Conservation (phyloP, 2,329 filamentous ascomycete species). For the Aureobasidium namibiae region DNA sequence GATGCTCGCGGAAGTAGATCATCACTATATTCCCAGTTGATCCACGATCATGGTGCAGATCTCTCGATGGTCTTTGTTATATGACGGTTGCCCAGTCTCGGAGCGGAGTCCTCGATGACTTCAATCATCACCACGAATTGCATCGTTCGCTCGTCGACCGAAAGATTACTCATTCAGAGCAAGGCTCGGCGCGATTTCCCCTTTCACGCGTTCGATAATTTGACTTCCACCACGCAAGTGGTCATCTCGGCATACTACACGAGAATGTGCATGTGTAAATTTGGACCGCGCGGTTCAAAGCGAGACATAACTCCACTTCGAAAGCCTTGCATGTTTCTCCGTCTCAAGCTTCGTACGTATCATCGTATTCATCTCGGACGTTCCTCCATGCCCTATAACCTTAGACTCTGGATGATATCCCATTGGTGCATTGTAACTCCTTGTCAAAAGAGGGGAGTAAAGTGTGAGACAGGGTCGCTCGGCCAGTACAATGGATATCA, state of each 20-base stretch:
- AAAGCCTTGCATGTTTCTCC: background rate
- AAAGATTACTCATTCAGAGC: no score
- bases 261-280: background rate
- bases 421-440: background rate
- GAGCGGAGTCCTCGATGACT: background rate
- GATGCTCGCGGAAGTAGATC: background rate
- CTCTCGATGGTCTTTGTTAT: background rate
- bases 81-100: background rate
- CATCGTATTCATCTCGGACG: background rate
- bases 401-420: background rate
- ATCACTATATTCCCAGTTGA: background rate
- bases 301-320: background rate
- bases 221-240: background rate
- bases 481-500: background rate
- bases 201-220: background rate
- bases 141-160: background rate
- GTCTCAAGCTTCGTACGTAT: background rate
- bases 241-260: background rate
- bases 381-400: background rate
- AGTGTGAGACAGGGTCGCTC: conserved; percentile 1
- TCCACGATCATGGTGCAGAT: background rate
- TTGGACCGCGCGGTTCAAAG: background rate
- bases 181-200: background rate
- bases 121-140: background rate
- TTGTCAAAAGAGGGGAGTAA: background rate